Percentiles rank a stretch among this genome's conserved stretches.
phyloP scores from a whole-genome alignment of 2,329 filamentous ascomycete species.

The Salinomyces thailandicus region DNA sequence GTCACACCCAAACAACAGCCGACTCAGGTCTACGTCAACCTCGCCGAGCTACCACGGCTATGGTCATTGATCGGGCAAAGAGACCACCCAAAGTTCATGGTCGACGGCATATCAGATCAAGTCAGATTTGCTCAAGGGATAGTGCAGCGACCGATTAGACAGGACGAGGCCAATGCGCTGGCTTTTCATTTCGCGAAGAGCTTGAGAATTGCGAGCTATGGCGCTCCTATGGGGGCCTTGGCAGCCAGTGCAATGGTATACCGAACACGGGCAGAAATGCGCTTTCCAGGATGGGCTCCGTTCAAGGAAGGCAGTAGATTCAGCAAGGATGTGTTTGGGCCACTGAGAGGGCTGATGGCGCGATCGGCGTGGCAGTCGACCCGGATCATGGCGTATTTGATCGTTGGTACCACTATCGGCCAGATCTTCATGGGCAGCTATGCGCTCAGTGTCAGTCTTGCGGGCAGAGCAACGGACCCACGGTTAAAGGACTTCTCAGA shows the following conservation, averaged over 20 bases:
- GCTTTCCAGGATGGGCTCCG: constrained; percentile 35
- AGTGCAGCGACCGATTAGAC: constrained; percentile 28
- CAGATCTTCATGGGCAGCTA: constrained; percentile 21
- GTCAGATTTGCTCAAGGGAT: constrained; percentile 21
- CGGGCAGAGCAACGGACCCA: constrained; percentile 29
- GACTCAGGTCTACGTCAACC: constrained; percentile 24
- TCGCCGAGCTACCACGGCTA: constrained; percentile 28
- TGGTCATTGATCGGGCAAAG: constrained; percentile 25
- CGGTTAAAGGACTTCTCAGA: constrained; percentile 30
- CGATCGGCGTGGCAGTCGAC: constrained; percentile 22
- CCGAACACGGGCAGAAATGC: constrained; percentile 24
- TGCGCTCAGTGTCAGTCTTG: constrained; percentile 26
- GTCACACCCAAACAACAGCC: constrained; percentile 2
- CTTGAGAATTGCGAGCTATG: constrained; percentile 30
- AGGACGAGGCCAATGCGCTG: constrained; percentile 34
- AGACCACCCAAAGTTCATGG: constrained; percentile 21
- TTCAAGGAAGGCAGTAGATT: constrained; percentile 26
- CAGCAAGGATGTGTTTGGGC: constrained; percentile 28
- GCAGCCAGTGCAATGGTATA: constrained; percentile 27
- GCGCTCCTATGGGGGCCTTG: constrained; percentile 25
- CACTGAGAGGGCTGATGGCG: constrained; percentile 26
- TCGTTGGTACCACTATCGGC: constrained; percentile 26
- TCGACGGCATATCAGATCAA: constrained; percentile 23
- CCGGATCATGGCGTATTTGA: constrained; percentile 20
- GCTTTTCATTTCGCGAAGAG: constrained; percentile 31